phyloP scores from a whole-genome alignment of 352 stramenopile genomes.

The Phytophthora parvispora region DNA sequence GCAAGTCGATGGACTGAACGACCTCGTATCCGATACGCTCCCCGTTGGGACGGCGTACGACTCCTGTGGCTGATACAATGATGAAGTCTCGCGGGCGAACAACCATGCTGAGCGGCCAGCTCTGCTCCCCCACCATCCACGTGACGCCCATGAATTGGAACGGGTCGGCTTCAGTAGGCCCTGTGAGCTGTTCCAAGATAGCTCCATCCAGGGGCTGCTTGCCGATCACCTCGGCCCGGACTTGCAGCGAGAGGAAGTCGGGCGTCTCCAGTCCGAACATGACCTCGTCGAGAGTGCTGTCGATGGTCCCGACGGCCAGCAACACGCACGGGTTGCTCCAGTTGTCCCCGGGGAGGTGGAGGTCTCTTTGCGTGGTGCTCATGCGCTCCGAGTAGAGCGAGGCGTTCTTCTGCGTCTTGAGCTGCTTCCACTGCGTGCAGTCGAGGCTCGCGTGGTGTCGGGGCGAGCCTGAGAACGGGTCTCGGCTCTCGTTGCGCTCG shows the following conservation, averaged over 20 bases:
- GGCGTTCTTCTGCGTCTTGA: conserved; percentile 26
- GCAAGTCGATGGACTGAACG: conserved; percentile 51
- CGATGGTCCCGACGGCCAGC: conserved; percentile 26
- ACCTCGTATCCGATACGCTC: conserved; percentile 57
- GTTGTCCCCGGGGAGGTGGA: conserved; percentile 2
- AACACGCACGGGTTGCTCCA: conserved; percentile 22
- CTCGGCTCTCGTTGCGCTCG: conserved; percentile 8
- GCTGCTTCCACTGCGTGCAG: conserved; percentile 22
- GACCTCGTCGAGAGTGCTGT: conserved; percentile 21
- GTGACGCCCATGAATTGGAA: conserved; percentile 57
- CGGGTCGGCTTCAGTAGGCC: conserved; percentile 49
- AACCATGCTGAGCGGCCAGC: conserved; percentile 38
- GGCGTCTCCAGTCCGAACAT: conserved; percentile 22
- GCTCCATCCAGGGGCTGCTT: conserved; percentile 29
- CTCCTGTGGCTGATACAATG: conserved; percentile 53
- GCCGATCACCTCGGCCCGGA: no score
- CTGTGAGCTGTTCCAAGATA: conserved; percentile 57
- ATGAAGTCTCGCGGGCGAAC: conserved; percentile 63
- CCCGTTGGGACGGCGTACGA: conserved; percentile 31
- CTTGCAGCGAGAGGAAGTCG: no score
- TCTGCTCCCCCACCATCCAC: conserved; percentile 55
- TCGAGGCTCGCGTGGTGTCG: conserved; percentile 24
- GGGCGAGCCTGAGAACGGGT: conserved; percentile 2
- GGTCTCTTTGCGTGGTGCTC: neutral
- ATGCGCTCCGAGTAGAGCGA: conserved; percentile 25